Base-by-base conservation (phyloP, 192 early-diverging fungal genomes). In the Coemansia sp. region DNA sequence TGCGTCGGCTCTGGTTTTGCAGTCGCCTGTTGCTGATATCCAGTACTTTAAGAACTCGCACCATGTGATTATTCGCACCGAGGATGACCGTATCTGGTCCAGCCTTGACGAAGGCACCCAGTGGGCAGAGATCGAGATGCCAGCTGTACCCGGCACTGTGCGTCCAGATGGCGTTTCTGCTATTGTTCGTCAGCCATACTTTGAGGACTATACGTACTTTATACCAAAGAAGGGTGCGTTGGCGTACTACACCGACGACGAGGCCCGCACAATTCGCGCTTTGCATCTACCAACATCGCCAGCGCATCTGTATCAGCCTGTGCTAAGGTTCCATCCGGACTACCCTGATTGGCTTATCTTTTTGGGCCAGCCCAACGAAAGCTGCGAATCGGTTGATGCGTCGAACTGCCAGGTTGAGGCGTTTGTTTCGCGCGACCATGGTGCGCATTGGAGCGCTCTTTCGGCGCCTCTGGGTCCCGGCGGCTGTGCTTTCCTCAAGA, bases 261-360 rank as follows among this genome's bases (percentile, higher is more conserved):
- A 75, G 20, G 89, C 84, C 8, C 70, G 70, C 36, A 86, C 84
- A 17, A 84, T 87, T 62, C 81, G 86, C 12, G 18, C 61, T 17
- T 49, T 97, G 31, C 73, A 80, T 7, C 63, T 87, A 8, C 91
- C 91, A 5, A 60, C 77, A 17, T 16, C 60, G n/a, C 93, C 92
- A 6, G 89, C 90, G 17, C 66, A 71, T 16, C 63, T 93, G 16
- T 77, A 84, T n/a, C 75, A 84, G 20, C 80, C 80, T 25, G 75
- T 88, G 25, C 57, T 93, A 54, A 86, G 87, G 45, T 99, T 97
- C 85, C 96, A 99, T 65, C 91, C 93, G 14, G 84, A 88, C 1
- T 83, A 92, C 31, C 76, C 87, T 2, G 92, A 93, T 63, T 97
- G 92, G 85, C 62, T 94, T 29, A 85, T 95, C 20, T 97, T 87